phyloP scores from a whole-genome alignment of 163 green algal genomes.

The Scenedesmus sp. region DNA sequence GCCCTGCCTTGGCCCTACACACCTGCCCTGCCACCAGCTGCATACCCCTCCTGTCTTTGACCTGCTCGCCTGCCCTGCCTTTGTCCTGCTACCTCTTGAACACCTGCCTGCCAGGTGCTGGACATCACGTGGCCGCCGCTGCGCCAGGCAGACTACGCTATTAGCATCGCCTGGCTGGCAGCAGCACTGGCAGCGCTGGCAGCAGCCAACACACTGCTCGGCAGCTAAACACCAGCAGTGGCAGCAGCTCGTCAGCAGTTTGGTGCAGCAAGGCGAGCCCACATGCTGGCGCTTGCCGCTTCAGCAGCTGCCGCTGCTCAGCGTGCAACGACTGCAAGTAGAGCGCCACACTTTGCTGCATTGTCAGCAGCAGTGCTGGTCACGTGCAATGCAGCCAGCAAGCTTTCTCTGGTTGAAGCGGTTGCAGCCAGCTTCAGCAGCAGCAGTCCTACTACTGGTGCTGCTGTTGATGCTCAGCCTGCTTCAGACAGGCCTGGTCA shows the following conservation, averaged over 20 bases:
- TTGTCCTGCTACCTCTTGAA: not conserved
- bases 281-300: not conserved
- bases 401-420: not conserved
- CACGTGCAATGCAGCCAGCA: too few relatives aligned
- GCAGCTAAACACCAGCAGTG: not conserved
- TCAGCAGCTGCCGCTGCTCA: slow-evolving; percentile 4
- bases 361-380: not conserved
- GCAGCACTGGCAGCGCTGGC: slow-evolving; percentile 13
- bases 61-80: too few relatives aligned
- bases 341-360: not conserved
- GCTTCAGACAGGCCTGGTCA: not conserved
- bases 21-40: not conserved
- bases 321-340: not conserved
- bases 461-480: not conserved
- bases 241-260: slow-evolving; percentile 8
- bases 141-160: slow-evolving; percentile 41
- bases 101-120: not conserved
- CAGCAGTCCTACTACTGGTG: not conserved
- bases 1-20: too few relatives aligned
- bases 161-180: slow-evolving; percentile 23
- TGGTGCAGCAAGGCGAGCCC: not conserved
- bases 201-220: not conserved
- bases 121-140: slow-evolving; percentile 50
- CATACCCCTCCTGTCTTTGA: not conserved
- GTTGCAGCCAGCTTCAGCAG: slow-evolving; percentile 22